Percentiles rank a stretch among this genome's conserved stretches.
Conservation (phyloP, 352 stramenopile species). For the Thraustochytrium striatum region DNA sequence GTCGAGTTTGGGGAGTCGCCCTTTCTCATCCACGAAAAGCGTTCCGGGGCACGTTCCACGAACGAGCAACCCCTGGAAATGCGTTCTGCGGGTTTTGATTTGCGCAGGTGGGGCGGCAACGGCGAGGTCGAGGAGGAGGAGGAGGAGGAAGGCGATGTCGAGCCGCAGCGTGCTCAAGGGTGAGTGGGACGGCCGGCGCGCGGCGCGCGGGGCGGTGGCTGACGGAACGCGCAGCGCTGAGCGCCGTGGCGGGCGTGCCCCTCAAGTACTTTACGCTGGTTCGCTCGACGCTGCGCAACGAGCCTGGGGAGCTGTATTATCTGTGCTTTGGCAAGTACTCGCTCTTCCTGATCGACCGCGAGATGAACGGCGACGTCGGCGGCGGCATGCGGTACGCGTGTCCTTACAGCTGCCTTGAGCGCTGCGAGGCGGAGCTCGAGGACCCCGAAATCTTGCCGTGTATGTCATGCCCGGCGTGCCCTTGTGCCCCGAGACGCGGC, state of each 20-base stretch:
- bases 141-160: too few relatives aligned
- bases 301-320: constrained; percentile 12
- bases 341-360: constrained; percentile 11
- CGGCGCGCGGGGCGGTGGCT: neutral
- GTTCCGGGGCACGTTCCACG: too few relatives aligned
- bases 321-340: constrained; percentile 15
- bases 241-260: neutral
- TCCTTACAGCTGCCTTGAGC: constrained; percentile 4
- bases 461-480: constrained; percentile 9
- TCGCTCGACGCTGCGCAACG: neutral
- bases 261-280: constrained; percentile 35
- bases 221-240: constrained; percentile 8
- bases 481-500: neutral
- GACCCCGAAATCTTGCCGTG: constrained; percentile 8
- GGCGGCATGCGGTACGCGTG: constrained; percentile 17
- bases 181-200: neutral
- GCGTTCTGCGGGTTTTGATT: too few relatives aligned
- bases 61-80: too few relatives aligned
- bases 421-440: constrained; percentile 10
- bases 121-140: too few relatives aligned
- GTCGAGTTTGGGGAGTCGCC: too few relatives aligned
- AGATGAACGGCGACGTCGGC: neutral
- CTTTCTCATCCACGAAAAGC: too few relatives aligned
- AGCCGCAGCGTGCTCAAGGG: constrained; percentile 12
- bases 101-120: too few relatives aligned